phyloP scores from a whole-genome alignment of 2,329 filamentous ascomycete genomes.

The Colletotrichum neosansevieriae region DNA sequence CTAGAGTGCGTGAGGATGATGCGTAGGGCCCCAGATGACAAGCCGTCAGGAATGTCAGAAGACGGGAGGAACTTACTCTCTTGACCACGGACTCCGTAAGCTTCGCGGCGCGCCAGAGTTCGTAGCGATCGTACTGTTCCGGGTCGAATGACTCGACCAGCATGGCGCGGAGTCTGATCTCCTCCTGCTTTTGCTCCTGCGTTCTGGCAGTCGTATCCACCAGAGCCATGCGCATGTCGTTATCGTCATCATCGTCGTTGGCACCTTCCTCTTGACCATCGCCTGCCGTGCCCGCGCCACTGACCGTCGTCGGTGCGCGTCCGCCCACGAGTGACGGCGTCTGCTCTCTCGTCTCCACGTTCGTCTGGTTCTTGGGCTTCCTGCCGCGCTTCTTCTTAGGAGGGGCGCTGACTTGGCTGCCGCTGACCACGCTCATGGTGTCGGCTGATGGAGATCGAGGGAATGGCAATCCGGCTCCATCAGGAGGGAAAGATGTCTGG shows the following conservation, averaged over 20 bases:
- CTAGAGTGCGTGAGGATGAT: slow-evolving; percentile 49
- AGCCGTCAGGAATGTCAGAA: neutral
- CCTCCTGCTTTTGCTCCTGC: slow-evolving; percentile 76
- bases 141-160: slow-evolving; percentile 73
- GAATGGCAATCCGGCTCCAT: slow-evolving; percentile 62
- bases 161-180: slow-evolving; percentile 68
- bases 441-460: slow-evolving; percentile 76
- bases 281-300: slow-evolving; percentile 53
- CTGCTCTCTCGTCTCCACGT: slow-evolving; percentile 58
- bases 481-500: slow-evolving; percentile 84
- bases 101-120: slow-evolving; percentile 77
- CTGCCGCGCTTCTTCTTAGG: slow-evolving; percentile 71
- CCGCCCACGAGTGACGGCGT: slow-evolving; percentile 58
- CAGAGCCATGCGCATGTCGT: slow-evolving; percentile 61
- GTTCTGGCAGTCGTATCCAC: slow-evolving; percentile 71
- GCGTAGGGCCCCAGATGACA: neutral
- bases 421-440: slow-evolving; percentile 69
- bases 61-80: slow-evolving; percentile 59
- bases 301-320: slow-evolving; percentile 58
- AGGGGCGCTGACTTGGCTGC: slow-evolving; percentile 65
- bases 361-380: slow-evolving; percentile 68
- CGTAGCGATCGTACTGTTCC: slow-evolving; percentile 78
- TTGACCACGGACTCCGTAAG: slow-evolving; percentile 77
- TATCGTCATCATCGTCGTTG: slow-evolving; percentile 68
- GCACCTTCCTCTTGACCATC: slow-evolving; percentile 63